A percentile compares a stretch with the other conserved stretches of the same genome.
Evolutionary conservation across 1,284 basidiomycete genomes (phyloP).

Genomic region (Phylloboletellus chloephorus): DNA sequence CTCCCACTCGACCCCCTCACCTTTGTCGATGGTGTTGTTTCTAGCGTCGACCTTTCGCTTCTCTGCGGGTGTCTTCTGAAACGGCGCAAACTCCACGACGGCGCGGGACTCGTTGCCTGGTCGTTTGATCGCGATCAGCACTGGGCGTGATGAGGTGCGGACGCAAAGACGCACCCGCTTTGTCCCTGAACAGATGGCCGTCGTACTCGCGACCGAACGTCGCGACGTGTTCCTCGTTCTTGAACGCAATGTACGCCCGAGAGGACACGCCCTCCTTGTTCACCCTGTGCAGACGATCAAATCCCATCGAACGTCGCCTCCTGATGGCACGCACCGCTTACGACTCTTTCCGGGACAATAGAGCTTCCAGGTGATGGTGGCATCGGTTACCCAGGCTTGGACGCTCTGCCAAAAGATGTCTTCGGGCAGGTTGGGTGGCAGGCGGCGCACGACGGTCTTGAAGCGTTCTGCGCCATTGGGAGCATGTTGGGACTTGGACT

Average conservation of each 20-base stretch:
- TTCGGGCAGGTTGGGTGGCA: constrained; percentile 91
- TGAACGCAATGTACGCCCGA: constrained; percentile 91
- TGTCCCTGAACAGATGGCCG: constrained; percentile 89
- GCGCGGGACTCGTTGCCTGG: constrained; percentile 83
- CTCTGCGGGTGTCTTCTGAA: constrained; percentile 76
- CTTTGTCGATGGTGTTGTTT: constrained; percentile 30
- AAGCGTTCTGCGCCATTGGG: constrained; percentile 48
- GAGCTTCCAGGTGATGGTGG: constrained; percentile 62
- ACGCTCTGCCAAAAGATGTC: constrained; percentile 92
- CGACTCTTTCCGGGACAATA: constrained; percentile 67
- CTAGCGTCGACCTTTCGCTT: constrained; percentile 58
- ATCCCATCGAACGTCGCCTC: not conserved
- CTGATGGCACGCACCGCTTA: constrained; percentile 52
- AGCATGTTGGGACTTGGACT: constrained; percentile 10
- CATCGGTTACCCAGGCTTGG: constrained; percentile 75
- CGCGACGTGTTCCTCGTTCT: constrained; percentile 63
- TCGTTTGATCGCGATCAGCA: not conserved
- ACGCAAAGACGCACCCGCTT: constrained; percentile 70
- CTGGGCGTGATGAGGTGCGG: not conserved
- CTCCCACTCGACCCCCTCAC: too few relatives aligned
- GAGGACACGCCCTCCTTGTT: constrained; percentile 82
- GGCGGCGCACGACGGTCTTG: constrained; percentile 83
- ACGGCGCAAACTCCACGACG: constrained; percentile 91
- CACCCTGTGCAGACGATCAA: constrained; percentile 37
- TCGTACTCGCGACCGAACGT: constrained; percentile 83